Evolutionary conservation across 345 rosid genomes (phyloP), one percentile per base, ranked within the genome.

Genomic region (Brassica carinata): DNA sequence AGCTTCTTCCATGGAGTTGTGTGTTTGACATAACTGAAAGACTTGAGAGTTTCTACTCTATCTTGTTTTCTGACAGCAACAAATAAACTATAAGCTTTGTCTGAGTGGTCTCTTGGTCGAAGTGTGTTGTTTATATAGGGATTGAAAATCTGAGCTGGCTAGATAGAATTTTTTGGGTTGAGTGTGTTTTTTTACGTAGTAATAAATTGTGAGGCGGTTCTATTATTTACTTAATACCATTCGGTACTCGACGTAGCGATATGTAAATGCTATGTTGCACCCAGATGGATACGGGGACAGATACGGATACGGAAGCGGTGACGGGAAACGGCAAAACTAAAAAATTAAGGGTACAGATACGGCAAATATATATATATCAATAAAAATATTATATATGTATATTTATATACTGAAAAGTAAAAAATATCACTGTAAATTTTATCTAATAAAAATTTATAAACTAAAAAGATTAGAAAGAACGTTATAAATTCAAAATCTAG

Each of bases 121-220:
- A 38, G 13, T 23, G 26, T 23, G 19, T 58, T 72, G 55, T 30
- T 66, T 66, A 66, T 57, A 78, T 72, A 79, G 62, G 5, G 69
- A 31, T 14, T 40, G 8, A 69, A 45, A 61, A 29, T 43, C 6
- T 77, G 64, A 77, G 77, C 36, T 72, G 77, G 72, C 27, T 6
- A 51, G 57, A 71, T 61, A 61, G 0, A 33, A 61, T 48, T 62
- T 43, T 43, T 48, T 53, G 2, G 3, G 26, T 51, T 19, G 14
- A 57, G 53, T 29, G 68, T 27, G 18, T 34, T 4, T 36, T 15
- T 38, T 10, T 67, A 11, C 55, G 36, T 69, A 31, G 27, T 11
- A 17, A 11, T 30, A 36, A 40, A 11, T 11, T 69, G 15, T 43
- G 7, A 10, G 65, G 45, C 2, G 6, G 36, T 38, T 36, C 65